Evolutionary conservation across 352 stramenopile genomes (phyloP), one percentile per base, ranked within the genome.

Genomic region (Thalassiosira exigua): DNA sequence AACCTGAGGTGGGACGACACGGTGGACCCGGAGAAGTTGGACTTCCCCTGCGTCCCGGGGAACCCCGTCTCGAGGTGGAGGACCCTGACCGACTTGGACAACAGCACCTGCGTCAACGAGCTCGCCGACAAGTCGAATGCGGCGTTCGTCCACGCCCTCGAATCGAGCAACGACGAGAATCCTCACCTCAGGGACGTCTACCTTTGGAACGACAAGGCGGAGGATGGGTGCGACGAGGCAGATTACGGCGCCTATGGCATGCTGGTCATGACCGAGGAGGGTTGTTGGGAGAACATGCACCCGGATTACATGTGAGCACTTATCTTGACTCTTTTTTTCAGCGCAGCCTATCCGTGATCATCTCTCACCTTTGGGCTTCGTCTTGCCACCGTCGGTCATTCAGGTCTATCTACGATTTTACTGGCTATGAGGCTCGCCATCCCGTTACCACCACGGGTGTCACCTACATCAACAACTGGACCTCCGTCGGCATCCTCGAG

Each of bases 261-360:
- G 60, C 24, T 69, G 9, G 24, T 69, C 17, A 69, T 69, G 60
- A 69, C 60, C 27, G 41, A 69, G 11, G 80, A 87, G 26, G 80
- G 80, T 1, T 87, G 80, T 29, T 87, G 73, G 74, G 74, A 87
- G 51, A 87, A 87, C 59, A 67, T 84, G 41, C 69, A 87, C 64
- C 80, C 80, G 27, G 71, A 87, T 67, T 71, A 81, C 33, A 75
- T 84, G 79, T 85, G 58, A 85, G 78, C 68, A 53, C 44, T 53
- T 53, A 11, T 53, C 44, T 21, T 24, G 24, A 53, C 44, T 19
- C 24, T 11, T 22, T 53, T 11, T 24, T 17, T 42, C 2, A 14
- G 17, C 30, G 30, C 24, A 21, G 3, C 24, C 11, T 26, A 32
- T 27, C 24, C n/a, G n/a, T n/a, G n/a, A n/a, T n/a, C n/a, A n/a